phyloP scores from a whole-genome alignment of 495 filamentous ascomycete species.

The Physcia stellaris region DNA sequence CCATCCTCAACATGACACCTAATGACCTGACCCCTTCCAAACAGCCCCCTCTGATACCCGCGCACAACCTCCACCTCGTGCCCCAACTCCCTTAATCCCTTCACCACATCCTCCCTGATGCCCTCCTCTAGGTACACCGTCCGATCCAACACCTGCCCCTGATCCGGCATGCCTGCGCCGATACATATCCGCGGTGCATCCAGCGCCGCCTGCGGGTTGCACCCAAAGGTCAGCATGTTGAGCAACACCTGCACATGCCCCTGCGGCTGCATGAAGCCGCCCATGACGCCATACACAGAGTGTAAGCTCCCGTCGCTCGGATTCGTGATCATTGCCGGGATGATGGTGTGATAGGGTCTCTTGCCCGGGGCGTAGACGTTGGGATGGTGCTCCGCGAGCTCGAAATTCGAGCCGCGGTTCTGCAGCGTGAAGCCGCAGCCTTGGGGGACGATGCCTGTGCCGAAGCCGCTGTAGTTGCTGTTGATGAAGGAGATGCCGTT shows the following conservation, averaged over 20 bases:
- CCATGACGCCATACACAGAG: slow-evolving; percentile 89
- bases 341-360: slow-evolving; percentile 94
- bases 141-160: slow-evolving; percentile 34
- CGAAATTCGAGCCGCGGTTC: slow-evolving; percentile 84
- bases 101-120: slow-evolving; percentile 49
- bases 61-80: slow-evolving; percentile 57
- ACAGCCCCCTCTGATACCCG: slow-evolving; percentile 55
- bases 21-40: slow-evolving; percentile 88
- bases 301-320: slow-evolving; percentile 56
- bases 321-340: slow-evolving; percentile 80
- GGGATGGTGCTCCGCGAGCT: slow-evolving; percentile 50
- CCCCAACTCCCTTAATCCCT: slow-evolving; percentile 54
- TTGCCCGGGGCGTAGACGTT: slow-evolving; percentile 73
- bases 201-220: slow-evolving; percentile 75
- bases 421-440: slow-evolving; percentile 87
- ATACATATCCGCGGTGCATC: slow-evolving; percentile 84
- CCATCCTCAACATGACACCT: slow-evolving; percentile 59
- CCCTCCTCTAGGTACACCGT: slow-evolving; percentile 79
- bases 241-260: slow-evolving; percentile 91
- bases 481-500: slow-evolving; percentile 97
- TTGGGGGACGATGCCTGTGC: slow-evolving; percentile 68
- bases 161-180: slow-evolving; percentile 50
- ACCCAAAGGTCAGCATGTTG: slow-evolving; percentile 76
- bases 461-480: slow-evolving; percentile 86
- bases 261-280: slow-evolving; percentile 98